Base-by-base conservation (phyloP, 2,329 filamentous ascomycete species). In the Diaporthe sp. region DNA sequence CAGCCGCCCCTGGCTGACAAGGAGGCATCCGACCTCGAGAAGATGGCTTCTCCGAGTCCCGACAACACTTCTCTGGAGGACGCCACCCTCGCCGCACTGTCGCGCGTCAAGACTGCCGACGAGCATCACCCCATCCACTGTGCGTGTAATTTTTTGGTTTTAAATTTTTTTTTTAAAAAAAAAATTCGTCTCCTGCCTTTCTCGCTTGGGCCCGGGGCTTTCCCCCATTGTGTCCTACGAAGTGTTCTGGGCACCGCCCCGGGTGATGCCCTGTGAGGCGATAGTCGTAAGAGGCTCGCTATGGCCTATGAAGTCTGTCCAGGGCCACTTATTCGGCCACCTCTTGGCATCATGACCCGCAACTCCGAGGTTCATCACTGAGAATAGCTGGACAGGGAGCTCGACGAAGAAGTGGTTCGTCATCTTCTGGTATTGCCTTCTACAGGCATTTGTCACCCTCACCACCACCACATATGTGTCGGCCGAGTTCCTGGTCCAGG, bases 381-480 rank as follows among this genome's bases (percentile, higher is more conserved):
- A 61, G 19, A 13, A 27, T 42, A 25, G n/a, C 35, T 42, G 30
- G 13, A 61, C n/a, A 61, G 58, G 58, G 80, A 76, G 72, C 58
- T 53, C 73, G 10, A 56, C 71, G 65, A 81, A 81, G 77, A 81
- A 81, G 75, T 81, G 80, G 80, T n/a, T 61, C 50, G 77, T 81
- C 73, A 72, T 78, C 58, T 65, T 50, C 58, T 74, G 79, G 55
- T 81, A 81, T 78, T 81, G 79, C 70, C 69, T 79, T 58, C 78
- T 81, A 25, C 84, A 85, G 75, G 77, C 80, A 35, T 84, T 85
- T 72, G 81, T 85, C 55, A 81, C 82, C 27, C 76, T 85, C 59
- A 81, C 83, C 5, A 82, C 81, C 25, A 85, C 84, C 22, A 82
- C 81, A 15, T 85, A 84, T 75, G 80, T 85, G 65, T 81, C 82